Evolutionary conservation across 2,329 filamentous ascomycete genomes (phyloP).

Genomic region (Sporothrix sp.): DNA sequence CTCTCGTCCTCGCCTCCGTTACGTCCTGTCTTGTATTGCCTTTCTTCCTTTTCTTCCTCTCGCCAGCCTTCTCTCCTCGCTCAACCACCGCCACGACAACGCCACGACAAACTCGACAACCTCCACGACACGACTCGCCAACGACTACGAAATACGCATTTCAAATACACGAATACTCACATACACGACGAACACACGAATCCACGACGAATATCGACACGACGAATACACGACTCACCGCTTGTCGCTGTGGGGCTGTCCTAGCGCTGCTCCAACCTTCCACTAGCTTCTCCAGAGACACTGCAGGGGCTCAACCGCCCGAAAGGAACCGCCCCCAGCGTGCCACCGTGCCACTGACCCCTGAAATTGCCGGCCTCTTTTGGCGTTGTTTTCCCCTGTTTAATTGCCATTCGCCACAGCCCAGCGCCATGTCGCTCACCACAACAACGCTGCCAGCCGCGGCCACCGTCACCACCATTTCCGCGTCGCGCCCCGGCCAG

Average conservation of each 20-base stretch:
- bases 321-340: neutral
- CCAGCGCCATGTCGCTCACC: constrained; percentile 4
- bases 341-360: neutral
- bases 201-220: no score
- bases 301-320: neutral
- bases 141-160: no score
- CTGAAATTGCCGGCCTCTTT: neutral
- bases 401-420: constrained; percentile 4
- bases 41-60: neutral
- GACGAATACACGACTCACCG: no score
- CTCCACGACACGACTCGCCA: no score
- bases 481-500: neutral
- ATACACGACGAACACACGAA: no score
- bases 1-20: neutral
- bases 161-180: no score
- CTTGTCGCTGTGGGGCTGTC: no score
- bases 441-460: constrained; percentile 1
- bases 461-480: constrained; percentile 1
- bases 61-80: no score
- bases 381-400: constrained; percentile 1
- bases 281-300: no score
- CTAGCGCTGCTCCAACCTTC: no score
- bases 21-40: neutral
- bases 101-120: no score
- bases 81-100: no score